Evolutionary conservation across 441 rosid species (phyloP).

Genomic region (Erodium chrysanthum): DNA sequence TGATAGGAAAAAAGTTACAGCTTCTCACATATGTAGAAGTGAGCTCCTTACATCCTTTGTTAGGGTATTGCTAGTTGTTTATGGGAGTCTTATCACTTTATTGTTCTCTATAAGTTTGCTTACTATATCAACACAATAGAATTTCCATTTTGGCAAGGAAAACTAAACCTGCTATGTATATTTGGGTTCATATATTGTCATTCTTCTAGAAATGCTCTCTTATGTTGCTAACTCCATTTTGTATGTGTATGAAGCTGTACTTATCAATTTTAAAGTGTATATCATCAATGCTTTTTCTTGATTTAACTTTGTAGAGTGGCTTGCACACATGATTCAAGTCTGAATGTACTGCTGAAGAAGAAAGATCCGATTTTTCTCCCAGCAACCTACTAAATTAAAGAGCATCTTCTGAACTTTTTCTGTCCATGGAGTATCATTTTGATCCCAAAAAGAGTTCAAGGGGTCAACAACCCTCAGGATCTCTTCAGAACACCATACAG

Average conservation of each 20-base stretch:
- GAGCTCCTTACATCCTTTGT: not conserved
- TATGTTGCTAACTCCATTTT: not conserved
- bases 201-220: not conserved
- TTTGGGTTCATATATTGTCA: not conserved
- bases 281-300: conserved; percentile 18
- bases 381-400: not conserved
- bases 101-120: not conserved
- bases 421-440: conserved; percentile 35
- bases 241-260: conserved; percentile 4
- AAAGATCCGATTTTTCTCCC: conserved; percentile 5
- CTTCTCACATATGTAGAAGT: too few relatives aligned
- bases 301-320: conserved; percentile 13
- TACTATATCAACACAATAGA: not conserved
- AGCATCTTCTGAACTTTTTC: conserved; percentile 9
- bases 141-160: not conserved
- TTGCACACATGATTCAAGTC: conserved; percentile 10
- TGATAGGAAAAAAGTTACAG: not conserved
- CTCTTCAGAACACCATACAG: conserved; percentile 24
- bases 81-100: not conserved
- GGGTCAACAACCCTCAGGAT: conserved; percentile 22
- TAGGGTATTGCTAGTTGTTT: not conserved
- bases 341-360: conserved; percentile 12
- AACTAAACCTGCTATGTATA: not conserved
- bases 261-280: conserved; percentile 7
- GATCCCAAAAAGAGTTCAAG: conserved; percentile 24